phyloP scores from a whole-genome alignment of 306 rosid genomes.

The Inga laurina region DNA sequence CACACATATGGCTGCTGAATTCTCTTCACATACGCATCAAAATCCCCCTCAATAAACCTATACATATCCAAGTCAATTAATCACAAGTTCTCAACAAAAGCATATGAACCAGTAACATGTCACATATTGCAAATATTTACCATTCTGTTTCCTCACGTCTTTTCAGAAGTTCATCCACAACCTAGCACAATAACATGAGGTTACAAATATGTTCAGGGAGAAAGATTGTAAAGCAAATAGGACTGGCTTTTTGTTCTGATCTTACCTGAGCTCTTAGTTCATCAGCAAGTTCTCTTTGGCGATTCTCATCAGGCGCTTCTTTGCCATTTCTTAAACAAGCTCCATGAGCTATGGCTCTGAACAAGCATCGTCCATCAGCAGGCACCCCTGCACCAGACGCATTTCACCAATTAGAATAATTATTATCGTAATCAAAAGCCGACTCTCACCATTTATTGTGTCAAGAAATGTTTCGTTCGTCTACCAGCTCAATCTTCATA shows the following conservation, averaged over 20 bases:
- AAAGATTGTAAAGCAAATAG: neutral
- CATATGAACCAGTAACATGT: slow-evolving; percentile 5
- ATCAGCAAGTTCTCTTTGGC: slow-evolving; percentile 86
- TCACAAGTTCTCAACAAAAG: neutral
- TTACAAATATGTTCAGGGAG: neutral
- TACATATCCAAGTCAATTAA: neutral
- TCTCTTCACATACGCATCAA: slow-evolving; percentile 72
- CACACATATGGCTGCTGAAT: slow-evolving; percentile 75
- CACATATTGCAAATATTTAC: slow-evolving; percentile 40
- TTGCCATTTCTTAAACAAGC: slow-evolving; percentile 82
- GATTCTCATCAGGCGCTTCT: slow-evolving; percentile 84
- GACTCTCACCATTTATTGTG: neutral
- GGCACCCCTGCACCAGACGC: slow-evolving; percentile 58
- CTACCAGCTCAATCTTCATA: too few relatives aligned
- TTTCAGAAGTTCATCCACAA: slow-evolving; percentile 75
- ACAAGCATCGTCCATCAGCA: slow-evolving; percentile 91
- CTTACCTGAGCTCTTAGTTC: slow-evolving; percentile 86
- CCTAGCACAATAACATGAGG: slow-evolving; percentile 45
- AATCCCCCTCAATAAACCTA: slow-evolving; percentile 94
- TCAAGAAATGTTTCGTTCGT: too few relatives aligned
- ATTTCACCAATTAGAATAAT: neutral
- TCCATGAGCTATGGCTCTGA: slow-evolving; percentile 89
- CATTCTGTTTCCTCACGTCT: slow-evolving; percentile 94
- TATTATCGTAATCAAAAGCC: neutral
- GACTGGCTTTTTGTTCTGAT: neutral